These are phyloP conservation scores for Pythium sp. DNA, from an alignment of 352 stramenopile species.

Conservation along the genomic window DNA sequence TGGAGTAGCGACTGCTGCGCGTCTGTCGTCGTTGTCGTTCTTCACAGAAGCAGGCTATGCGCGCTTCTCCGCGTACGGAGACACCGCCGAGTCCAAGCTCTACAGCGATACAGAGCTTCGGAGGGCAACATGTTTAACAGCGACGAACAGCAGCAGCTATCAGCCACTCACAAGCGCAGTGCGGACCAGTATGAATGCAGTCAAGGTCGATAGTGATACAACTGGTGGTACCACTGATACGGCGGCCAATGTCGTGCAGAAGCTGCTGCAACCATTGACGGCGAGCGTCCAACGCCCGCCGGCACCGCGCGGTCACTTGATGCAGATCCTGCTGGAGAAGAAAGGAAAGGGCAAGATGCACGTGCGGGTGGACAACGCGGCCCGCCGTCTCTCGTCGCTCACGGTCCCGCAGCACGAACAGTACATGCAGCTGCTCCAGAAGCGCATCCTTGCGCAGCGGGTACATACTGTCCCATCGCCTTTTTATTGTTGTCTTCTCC, in stretches of 20 bases:
- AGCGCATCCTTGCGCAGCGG: slow-evolving; percentile 35
- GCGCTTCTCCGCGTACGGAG: slow-evolving; percentile 30
- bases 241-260: background rate
- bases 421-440: slow-evolving; percentile 49
- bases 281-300: slow-evolving; percentile 1
- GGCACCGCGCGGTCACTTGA: slow-evolving; percentile 26
- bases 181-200: background rate
- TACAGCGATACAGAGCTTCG: slow-evolving; percentile 29
- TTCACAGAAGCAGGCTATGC: slow-evolving; percentile 39
- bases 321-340: slow-evolving; percentile 32
- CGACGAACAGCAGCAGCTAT: background rate
- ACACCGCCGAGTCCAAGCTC: slow-evolving; percentile 19
- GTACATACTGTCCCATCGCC: slow-evolving; percentile 24
- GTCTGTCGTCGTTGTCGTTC: slow-evolving; percentile 15
- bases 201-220: background rate
- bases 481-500: background rate
- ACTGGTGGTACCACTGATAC: background rate
- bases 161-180: background rate
- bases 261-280: background rate
- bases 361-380: slow-evolving; percentile 25
- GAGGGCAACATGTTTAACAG: slow-evolving; percentile 24
- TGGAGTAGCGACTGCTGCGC: background rate
- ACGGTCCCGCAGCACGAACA: slow-evolving; percentile 45
- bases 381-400: slow-evolving; percentile 46
- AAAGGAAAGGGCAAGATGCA: slow-evolving; percentile 19